Evolutionary conservation across 176 grass and related monocot species (phyloP).

Genomic region (Rhynchospora breviuscula): DNA sequence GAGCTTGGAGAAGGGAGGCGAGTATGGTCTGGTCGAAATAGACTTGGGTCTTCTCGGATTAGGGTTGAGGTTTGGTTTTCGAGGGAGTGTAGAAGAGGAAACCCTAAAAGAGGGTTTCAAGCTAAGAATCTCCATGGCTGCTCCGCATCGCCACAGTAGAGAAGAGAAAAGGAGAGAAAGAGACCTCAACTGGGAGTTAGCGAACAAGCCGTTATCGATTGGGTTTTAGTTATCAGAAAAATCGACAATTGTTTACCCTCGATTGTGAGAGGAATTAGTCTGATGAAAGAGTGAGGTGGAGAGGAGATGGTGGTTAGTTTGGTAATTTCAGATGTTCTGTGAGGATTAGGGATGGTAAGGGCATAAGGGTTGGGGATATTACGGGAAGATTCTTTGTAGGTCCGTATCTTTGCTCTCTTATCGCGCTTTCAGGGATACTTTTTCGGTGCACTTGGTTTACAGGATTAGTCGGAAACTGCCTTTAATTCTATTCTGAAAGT

Average conservation of each 20-base stretch:
- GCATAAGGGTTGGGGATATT: slow-evolving; percentile 12
- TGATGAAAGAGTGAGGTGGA: no score
- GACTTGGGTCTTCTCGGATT: background rate
- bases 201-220: background rate
- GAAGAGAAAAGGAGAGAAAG: background rate
- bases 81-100: background rate
- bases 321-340: background rate
- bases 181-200: background rate
- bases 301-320: background rate
- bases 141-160: slow-evolving; percentile 52
- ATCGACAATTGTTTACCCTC: background rate
- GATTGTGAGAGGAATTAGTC: background rate
- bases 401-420: background rate
- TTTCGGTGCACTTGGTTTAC: background rate
- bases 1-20: background rate
- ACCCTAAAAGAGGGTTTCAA: slow-evolving; percentile 49
- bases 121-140: slow-evolving; percentile 69
- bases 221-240: background rate
- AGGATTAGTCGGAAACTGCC: background rate
- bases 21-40: background rate
- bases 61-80: background rate
- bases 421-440: background rate
- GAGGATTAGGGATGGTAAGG: background rate
- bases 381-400: slow-evolving; percentile 23
- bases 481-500: no score